A percentile compares a stretch with the other conserved stretches of the same genome.
Evolutionary conservation across 2,329 filamentous ascomycete genomes (phyloP).

Genomic region (Verticillium nubilum): DNA sequence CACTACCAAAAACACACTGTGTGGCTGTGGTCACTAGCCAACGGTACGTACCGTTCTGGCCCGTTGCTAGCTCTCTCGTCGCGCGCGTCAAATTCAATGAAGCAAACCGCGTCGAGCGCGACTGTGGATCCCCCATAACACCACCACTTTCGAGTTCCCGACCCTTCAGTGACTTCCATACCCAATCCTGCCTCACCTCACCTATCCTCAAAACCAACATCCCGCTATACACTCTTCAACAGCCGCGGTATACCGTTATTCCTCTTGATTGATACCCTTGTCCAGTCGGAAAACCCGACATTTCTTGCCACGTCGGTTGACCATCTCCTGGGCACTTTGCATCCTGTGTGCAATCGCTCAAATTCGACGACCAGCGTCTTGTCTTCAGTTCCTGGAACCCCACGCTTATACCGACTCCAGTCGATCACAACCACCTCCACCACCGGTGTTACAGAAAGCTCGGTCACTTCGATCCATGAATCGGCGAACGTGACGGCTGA

Average conservation of each 20-base stretch:
- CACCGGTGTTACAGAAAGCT: constrained; percentile 3
- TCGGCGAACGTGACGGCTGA: constrained; percentile 15
- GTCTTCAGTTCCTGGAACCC: not conserved
- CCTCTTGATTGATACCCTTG: not conserved
- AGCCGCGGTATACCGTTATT: not conserved
- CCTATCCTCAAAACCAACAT: not conserved
- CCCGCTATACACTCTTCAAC: not conserved
- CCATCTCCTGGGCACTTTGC: not conserved
- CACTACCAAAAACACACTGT: not conserved
- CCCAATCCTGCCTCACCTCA: not conserved
- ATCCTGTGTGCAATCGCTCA: not conserved
- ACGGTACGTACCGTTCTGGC: not conserved
- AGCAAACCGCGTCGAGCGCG: not conserved
- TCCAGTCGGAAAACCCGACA: not conserved
- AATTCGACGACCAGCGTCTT: not conserved
- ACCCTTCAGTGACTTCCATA: not conserved
- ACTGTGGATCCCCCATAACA: not conserved
- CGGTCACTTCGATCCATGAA: constrained; percentile 20
- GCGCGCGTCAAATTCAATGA: not conserved
- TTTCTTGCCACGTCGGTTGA: not conserved
- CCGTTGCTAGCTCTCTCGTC: not conserved
- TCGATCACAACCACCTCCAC: not conserved
- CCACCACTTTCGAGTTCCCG: not conserved
- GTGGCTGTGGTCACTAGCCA: not conserved
- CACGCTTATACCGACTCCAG: not conserved